Base-by-base conservation (phyloP, 768 basidiomycete genomes). In the Collybiopsis luxurians region DNA sequence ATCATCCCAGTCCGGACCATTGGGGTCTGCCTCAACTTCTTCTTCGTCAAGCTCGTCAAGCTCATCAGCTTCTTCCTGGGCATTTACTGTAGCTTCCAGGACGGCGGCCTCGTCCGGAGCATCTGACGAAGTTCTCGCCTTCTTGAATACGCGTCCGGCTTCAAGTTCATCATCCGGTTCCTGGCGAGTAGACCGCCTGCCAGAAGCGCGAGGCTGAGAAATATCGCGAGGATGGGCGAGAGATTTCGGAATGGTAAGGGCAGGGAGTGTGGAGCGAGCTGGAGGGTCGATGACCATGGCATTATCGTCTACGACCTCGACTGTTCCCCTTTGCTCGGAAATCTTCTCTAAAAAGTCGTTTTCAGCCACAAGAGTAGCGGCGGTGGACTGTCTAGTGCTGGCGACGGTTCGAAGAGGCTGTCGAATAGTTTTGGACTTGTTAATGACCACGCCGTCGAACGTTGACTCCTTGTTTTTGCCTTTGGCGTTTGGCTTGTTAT, bases 1-100 rank as follows among this genome's bases (percentile, higher is more conserved):
- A 64, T 96, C 94, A 38, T 86, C 85, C 92, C 91, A 95, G 67
- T 79, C 75, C 65, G 75, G 62, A 60, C 77, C 78, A 55, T 74
- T 65, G 1, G 75, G 78, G 55, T 81, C 80, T 1, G 76, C 80
- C 61, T 81, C 83, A 6, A 56, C 63, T 12, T 74, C 75, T n/a
- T 73, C 70, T 28, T 69, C 47, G 13, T 51, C 34, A 21, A 36
- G 31, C 17, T 42, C 40, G 13, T 43, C 61, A 13, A 63, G 60
- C 1, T 60, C 67, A 24, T 61, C 64, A 2, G 81, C 75, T 13
- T 75, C 73, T 2, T 69, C 71, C n/a, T n/a, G n/a, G n/a, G n/a
- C n/a, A n/a, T 75, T 80, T 36, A 76, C 66, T 55, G 60, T 68
- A 58, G 74, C 73, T 2, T 67, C 71, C 19, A 75, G 74, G 27